phyloP scores from a whole-genome alignment of 257 asterid species.

The Nemophila menziesii region DNA sequence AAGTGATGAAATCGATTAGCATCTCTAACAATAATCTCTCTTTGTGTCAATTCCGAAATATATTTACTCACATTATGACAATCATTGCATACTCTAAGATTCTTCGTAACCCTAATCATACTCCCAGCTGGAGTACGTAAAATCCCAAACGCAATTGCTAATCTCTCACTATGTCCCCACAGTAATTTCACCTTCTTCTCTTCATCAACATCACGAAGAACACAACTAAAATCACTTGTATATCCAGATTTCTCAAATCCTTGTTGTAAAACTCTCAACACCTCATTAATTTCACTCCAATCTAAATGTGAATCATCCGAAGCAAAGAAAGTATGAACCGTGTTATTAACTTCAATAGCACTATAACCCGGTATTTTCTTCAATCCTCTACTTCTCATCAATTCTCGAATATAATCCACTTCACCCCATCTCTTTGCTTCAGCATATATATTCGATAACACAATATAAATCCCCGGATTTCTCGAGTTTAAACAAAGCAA shows the following conservation, averaged over 20 bases:
- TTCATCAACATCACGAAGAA: conserved; percentile 74
- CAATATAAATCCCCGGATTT: conserved; percentile 26
- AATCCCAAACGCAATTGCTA: conserved; percentile 78
- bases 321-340: conserved; percentile 69
- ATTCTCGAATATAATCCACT: conserved; percentile 48
- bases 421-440: conserved; percentile 64
- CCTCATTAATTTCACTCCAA: conserved; percentile 17
- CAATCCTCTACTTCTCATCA: conserved; percentile 54
- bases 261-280: conserved; percentile 30
- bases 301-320: conserved; percentile 58
- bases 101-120: conserved; percentile 61
- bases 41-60: conserved; percentile 44
- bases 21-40: conserved; percentile 85
- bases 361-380: conserved; percentile 82
- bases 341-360: conserved; percentile 53
- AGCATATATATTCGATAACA: conserved; percentile 69
- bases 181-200: conserved; percentile 57
- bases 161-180: conserved; percentile 79
- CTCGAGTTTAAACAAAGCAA: conserved; percentile 8
- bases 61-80: conserved; percentile 71
- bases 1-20: conserved; percentile 79
- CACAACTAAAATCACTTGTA: conserved; percentile 71
- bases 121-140: conserved; percentile 55
- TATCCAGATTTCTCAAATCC: conserved; percentile 35
- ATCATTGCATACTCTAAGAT: conserved; percentile 77